Evolutionary conservation across 1,284 basidiomycete genomes (phyloP), one percentile per base, ranked within the genome.

Genomic region (Cystobasidium slooffiae): DNA sequence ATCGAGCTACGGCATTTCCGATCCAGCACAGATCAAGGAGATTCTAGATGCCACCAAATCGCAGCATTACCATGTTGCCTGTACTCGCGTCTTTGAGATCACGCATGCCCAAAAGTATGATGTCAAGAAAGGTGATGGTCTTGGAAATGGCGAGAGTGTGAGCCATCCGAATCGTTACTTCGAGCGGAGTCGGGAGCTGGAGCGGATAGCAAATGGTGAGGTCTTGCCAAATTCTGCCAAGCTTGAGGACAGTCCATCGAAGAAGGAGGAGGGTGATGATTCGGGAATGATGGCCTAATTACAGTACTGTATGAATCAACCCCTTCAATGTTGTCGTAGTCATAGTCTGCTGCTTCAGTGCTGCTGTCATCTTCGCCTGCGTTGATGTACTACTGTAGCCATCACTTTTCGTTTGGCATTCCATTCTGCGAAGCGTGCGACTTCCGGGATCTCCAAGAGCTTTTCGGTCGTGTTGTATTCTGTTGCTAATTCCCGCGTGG

Each of bases 11-110:
- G 87, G 88, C 22, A 85, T 88, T 18, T 86, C 75, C 14, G 90
- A 37, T 83, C 91, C 70, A 84, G 87, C 78, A 3, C 93, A 98
- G 80, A 84, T 95, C 78, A 88, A 89, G n/a, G 97, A 99, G 81
- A 90, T 99, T 77, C 86, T 94, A 84, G 85, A 86, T 61, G 88
- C 87, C 12, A 93, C 97, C 74, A 94, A 94, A 82, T 86, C 85
- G 16, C 85, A 87, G 2, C 94, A 97, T 82, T 97, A 90, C 82
- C 96, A 99, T 81, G 90, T 99, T 61, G 97, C 95, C 4, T 99
- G 97, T 84, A 99, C 97, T 20, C 87, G 95, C 18, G 91, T 99
- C 46, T 99, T 95, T 83, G 97, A 99, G 85, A 87, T 97, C 59
- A 97, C 94, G 22, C 96, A 99, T 82, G 84, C 85, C 18, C 75